Evolutionary conservation across 495 filamentous ascomycete species (phyloP).

Genomic region (Aspergillus haitiensis): DNA sequence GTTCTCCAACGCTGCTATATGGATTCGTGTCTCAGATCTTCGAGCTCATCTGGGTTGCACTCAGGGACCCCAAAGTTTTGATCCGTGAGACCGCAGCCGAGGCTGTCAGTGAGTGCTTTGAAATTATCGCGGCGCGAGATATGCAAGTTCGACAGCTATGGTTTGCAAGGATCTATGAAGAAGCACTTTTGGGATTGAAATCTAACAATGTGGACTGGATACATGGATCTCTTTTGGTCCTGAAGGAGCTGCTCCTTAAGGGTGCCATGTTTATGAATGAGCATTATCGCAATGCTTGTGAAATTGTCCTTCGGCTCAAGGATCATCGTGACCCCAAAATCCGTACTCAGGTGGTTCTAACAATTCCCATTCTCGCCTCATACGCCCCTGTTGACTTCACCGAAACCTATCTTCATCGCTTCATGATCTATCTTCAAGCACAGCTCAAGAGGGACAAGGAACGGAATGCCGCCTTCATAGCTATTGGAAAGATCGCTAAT

Average conservation of each 20-base stretch:
- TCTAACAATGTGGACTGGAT: constrained; percentile 77
- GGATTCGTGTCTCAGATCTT: constrained; percentile 86
- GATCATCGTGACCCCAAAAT: constrained; percentile 88
- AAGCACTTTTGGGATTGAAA: constrained; percentile 75
- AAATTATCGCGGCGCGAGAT: constrained; percentile 89
- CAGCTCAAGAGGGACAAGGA: constrained; percentile 97
- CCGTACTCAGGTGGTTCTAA: constrained; percentile 78
- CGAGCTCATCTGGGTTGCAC: constrained; percentile 90
- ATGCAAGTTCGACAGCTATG: constrained; percentile 77
- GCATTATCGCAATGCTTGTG: constrained; percentile 81
- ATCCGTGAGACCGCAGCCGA: constrained; percentile 91
- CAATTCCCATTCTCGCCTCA: constrained; percentile 89
- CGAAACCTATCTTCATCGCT: constrained; percentile 79
- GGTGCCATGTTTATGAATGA: constrained; percentile 99
- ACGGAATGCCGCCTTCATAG: constrained; percentile 86
- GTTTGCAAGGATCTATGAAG: constrained; percentile 84
- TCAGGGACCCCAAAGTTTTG: constrained; percentile 82
- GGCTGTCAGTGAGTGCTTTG: constrained; percentile 87
- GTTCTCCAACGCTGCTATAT: constrained; percentile 91
- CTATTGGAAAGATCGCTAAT: constrained; percentile 94
- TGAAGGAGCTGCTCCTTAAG: constrained; percentile 86
- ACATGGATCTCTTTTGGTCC: constrained; percentile 86
- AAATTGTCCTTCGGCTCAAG: constrained; percentile 84
- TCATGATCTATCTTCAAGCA: constrained; percentile 92
- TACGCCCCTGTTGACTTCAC: constrained; percentile 89